Evolutionary conservation across 202 grass and related monocot species (phyloP).

Genomic region (Cymbopogon flexuosus): DNA sequence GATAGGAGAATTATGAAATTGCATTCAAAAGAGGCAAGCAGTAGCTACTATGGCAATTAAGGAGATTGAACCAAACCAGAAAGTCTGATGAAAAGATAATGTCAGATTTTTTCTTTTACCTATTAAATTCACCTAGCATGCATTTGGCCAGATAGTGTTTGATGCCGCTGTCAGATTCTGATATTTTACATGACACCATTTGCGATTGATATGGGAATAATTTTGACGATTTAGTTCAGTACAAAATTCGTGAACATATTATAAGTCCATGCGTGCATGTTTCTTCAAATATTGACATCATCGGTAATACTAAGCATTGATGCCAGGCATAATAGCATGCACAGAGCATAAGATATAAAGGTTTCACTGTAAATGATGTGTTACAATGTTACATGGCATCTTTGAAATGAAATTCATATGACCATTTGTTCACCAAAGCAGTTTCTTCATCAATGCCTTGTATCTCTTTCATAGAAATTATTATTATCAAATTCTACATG

Average conservation of each 20-base stretch:
- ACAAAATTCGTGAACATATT: neutral
- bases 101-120: neutral
- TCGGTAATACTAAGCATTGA: conserved; percentile 15
- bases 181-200: neutral
- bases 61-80: conserved; percentile 18
- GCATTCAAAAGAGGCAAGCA: neutral
- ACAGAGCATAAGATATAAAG: neutral
- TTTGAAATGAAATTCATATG: conserved; percentile 13
- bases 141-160: neutral
- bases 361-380: neutral
- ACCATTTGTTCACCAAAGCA: conserved; percentile 1
- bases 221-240: conserved; percentile 19
- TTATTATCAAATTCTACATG: neutral
- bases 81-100: neutral
- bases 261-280: neutral
- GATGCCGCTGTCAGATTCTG: conserved; percentile 8
- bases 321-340: neutral
- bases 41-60: neutral
- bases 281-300: neutral
- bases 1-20: neutral
- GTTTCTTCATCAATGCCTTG: conserved; percentile 19
- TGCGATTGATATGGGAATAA: neutral
- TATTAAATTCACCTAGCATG: neutral
- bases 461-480: neutral
- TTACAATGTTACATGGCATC: conserved; percentile 8